A percentile compares a stretch with the other conserved stretches of the same genome.
Conservation (phyloP, 305 asterid species). For the Fraxinus platypoda region DNA sequence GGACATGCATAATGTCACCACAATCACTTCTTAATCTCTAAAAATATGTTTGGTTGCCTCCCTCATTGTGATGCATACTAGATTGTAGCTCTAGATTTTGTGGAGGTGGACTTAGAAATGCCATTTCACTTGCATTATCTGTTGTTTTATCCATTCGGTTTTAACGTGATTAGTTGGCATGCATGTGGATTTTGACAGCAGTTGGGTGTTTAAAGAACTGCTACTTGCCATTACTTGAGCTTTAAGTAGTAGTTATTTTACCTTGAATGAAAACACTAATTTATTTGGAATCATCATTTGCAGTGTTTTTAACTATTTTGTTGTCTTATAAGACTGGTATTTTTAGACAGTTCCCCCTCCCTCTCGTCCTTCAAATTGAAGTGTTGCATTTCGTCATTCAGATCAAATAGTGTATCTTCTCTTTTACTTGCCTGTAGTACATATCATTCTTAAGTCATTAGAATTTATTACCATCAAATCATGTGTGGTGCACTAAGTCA, state of each 20-base stretch:
- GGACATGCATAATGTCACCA: background rate
- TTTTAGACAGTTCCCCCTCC: background rate
- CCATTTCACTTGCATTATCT: background rate
- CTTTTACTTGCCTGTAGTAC: background rate
- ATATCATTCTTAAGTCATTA: background rate
- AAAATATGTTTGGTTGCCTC: background rate
- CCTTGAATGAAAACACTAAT: background rate
- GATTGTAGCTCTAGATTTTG: background rate
- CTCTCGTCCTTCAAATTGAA: background rate
- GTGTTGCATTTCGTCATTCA: background rate
- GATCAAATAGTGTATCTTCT: background rate
- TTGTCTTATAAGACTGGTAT: background rate
- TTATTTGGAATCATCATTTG: background rate
- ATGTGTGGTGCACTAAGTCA: background rate
- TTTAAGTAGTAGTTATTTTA: background rate
- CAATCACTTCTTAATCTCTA: background rate
- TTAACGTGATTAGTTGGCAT: background rate
- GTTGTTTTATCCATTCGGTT: background rate
- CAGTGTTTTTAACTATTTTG: background rate
- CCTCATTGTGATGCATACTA: background rate
- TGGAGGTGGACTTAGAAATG: background rate
- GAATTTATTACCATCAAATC: background rate
- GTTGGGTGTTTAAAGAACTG: background rate
- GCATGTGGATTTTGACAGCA: background rate
- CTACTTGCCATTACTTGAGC: background rate